These are phyloP conservation scores for Flueggea neowawraea DNA, from an alignment of 441 rosid species.

Conservation along the genomic window DNA sequence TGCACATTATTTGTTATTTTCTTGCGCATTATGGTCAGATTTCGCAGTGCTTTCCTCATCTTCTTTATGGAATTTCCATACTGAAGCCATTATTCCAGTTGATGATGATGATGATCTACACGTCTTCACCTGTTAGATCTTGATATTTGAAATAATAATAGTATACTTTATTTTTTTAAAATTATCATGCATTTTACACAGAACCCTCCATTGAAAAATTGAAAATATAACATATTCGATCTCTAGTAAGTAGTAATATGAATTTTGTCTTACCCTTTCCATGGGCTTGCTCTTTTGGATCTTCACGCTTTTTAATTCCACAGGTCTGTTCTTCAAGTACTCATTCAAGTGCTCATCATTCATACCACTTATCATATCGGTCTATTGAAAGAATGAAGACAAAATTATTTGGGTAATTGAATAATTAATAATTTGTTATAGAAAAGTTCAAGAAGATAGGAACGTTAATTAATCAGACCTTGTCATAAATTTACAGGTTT, in stretches of 20 bases:
- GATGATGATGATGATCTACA: constrained; percentile 20
- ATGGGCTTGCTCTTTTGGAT: constrained; percentile 23
- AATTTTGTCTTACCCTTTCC: constrained; percentile 11
- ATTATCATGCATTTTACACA: no score
- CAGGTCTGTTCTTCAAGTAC: constrained; percentile 28
- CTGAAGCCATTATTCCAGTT: constrained; percentile 41
- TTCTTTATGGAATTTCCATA: constrained; percentile 44
- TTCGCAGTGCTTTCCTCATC: neutral
- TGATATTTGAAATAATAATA: neutral
- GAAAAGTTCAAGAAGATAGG: no score
- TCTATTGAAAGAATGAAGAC: constrained; percentile 5
- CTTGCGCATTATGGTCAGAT: no score
- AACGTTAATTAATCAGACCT: no score
- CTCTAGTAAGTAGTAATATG: no score
- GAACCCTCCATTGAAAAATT: no score
- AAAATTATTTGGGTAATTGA: no score
- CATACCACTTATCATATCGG: constrained; percentile 24
- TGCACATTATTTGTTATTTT: no score
- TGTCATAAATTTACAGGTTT: no score
- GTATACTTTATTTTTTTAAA: neutral
- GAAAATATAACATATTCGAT: no score
- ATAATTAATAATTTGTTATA: no score
- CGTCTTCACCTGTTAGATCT: no score
- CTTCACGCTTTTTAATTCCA: constrained; percentile 21
- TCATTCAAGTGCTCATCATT: constrained; percentile 34